These are phyloP conservation scores for Suhomyces pyralidae DNA, from an alignment of 805 yeast genomes.

Conservation along the genomic window DNA sequence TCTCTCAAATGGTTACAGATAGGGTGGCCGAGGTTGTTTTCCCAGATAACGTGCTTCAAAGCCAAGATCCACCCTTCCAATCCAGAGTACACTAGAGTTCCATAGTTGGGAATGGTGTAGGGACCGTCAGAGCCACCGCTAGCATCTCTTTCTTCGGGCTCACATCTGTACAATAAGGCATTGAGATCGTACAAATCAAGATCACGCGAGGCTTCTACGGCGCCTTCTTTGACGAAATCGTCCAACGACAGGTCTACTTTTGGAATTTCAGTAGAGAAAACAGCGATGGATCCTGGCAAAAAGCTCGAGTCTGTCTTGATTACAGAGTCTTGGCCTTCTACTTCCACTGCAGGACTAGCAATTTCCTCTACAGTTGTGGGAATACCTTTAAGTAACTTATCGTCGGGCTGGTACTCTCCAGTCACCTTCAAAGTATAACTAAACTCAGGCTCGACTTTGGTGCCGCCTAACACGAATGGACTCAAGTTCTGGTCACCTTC, in stretches of 20 bases:
- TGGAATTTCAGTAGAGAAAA: conserved; percentile 67
- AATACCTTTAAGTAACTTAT: conserved; percentile 52
- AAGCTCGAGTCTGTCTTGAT: conserved; percentile 60
- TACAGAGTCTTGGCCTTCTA: conserved; percentile 41
- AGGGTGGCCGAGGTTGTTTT: conserved; percentile 82
- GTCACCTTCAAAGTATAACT: conserved; percentile 53
- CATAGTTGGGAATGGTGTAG: conserved; percentile 71
- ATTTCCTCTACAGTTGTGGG: conserved; percentile 61
- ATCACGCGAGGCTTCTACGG: conserved; percentile 63
- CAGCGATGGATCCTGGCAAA: conserved; percentile 89
- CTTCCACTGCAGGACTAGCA: conserved; percentile 46
- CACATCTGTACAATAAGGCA: conserved; percentile 70
- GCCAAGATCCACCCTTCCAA: conserved; percentile 88
- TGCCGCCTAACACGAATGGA: conserved; percentile 60
- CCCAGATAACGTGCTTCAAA: conserved; percentile 56
- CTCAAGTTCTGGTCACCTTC: conserved; percentile 52
- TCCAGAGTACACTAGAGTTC: conserved; percentile 81
- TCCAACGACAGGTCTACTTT: conserved; percentile 67
- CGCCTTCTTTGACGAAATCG: conserved; percentile 67
- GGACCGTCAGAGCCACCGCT: conserved; percentile 70
- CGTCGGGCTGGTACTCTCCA: conserved; percentile 47
- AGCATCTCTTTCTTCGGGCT: conserved; percentile 82
- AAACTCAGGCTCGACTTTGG: conserved; percentile 54
- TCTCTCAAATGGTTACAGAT: conserved; percentile 73
- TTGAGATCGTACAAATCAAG: conserved; percentile 70